These are phyloP conservation scores for Coemansia sp. DNA, from an alignment of 192 early-diverging fungal genomes.

Conservation along the genomic window DNA sequence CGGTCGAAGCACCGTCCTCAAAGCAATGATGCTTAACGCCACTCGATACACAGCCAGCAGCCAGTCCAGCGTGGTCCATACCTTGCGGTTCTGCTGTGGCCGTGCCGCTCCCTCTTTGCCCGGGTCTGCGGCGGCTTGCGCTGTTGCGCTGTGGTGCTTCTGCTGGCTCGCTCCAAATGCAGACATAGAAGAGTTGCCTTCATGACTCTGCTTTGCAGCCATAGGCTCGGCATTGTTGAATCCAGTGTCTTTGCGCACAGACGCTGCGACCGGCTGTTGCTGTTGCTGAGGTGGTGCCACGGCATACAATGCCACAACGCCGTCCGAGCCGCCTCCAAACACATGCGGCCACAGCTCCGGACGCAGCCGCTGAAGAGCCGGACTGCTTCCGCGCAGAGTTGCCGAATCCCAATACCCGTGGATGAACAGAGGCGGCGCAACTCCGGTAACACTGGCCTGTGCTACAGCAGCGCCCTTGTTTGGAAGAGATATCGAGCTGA, in stretches of 20 bases:
- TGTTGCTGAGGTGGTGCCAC: slow-evolving; percentile 8
- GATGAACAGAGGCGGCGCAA: slow-evolving; percentile 35
- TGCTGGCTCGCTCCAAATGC: not conserved
- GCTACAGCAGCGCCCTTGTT: not conserved
- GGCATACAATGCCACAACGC: slow-evolving; percentile 5
- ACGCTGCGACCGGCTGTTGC: too few relatives aligned
- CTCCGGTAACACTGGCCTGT: slow-evolving; percentile 15
- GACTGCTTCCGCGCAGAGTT: slow-evolving; percentile 7
- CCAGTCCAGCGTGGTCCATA: slow-evolving; percentile 49
- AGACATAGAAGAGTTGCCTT: not conserved
- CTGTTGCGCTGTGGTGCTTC: not conserved
- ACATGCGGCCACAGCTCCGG: slow-evolving; percentile 50
- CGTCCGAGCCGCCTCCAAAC: slow-evolving; percentile 7
- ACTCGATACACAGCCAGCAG: slow-evolving; percentile 43
- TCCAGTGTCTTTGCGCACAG: not conserved
- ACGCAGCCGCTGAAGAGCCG: slow-evolving; percentile 50
- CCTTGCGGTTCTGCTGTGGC: slow-evolving; percentile 13
- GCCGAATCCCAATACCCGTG: slow-evolving; percentile 35
- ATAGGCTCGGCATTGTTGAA: not conserved
- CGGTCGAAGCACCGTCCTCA: slow-evolving; percentile 40
- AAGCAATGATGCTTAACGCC: slow-evolving; percentile 39
- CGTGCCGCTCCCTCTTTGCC: not conserved
- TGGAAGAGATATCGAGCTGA: not conserved
- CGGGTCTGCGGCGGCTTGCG: not conserved
- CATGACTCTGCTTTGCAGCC: not conserved